Conservation (phyloP, 2,329 filamentous ascomycete genomes). For the Lecanosticta acicola region DNA sequence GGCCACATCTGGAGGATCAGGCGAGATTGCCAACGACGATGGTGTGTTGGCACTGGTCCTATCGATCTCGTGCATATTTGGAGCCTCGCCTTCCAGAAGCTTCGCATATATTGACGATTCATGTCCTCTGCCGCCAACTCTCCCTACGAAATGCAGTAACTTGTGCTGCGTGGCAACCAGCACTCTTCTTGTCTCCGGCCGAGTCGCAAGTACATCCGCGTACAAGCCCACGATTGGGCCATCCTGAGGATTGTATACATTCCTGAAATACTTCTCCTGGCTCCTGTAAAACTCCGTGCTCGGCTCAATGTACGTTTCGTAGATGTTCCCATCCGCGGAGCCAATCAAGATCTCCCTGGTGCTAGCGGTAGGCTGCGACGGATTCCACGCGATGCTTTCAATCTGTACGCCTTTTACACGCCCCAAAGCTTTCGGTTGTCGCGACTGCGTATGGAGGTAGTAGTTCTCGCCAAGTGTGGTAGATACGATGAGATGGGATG, state of each 20-base stretch:
- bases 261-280: constrained; percentile 87
- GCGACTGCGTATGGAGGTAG: constrained; percentile 93
- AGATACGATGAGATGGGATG: constrained; percentile 86
- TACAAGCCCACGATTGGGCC: constrained; percentile 80
- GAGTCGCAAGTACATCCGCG: constrained; percentile 66
- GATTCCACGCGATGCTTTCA: constrained; percentile 91
- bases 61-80: constrained; percentile 66
- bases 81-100: constrained; percentile 82
- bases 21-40: constrained; percentile 69
- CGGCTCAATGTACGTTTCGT: constrained; percentile 91
- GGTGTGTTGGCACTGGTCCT: constrained; percentile 54
- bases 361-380: constrained; percentile 83
- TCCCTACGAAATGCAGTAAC: constrained; percentile 76
- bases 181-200: constrained; percentile 67
- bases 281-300: constrained; percentile 91
- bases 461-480: constrained; percentile 93
- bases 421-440: constrained; percentile 74
- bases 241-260: constrained; percentile 74
- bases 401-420: constrained; percentile 80
- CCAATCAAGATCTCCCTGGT: constrained; percentile 92
- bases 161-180: constrained; percentile 72
- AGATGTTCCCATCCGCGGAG: constrained; percentile 87
- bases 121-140: constrained; percentile 62
- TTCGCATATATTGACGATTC: constrained; percentile 83
- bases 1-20: constrained; percentile 56